Evolutionary conservation across 768 basidiomycete species (phyloP).

Genomic region (Tylopilus sp.): DNA sequence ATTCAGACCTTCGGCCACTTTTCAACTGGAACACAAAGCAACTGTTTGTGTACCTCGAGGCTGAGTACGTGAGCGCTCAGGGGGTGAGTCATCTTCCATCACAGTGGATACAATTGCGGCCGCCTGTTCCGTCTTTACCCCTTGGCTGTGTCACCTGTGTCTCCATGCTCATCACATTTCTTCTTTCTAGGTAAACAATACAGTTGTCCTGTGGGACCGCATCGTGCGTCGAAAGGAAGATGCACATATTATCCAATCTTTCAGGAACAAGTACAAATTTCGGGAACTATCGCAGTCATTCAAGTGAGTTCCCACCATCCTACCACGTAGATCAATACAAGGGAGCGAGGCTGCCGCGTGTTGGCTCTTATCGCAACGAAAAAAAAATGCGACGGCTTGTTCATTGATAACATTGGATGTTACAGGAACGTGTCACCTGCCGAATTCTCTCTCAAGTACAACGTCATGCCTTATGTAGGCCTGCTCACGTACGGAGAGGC

Average conservation of each 20-base stretch:
- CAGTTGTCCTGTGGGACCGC: constrained; percentile 89
- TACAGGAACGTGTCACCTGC: constrained; percentile 65
- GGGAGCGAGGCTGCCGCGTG: background rate
- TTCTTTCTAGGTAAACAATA: constrained; percentile 54
- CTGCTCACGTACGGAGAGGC: constrained; percentile 76
- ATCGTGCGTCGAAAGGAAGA: constrained; percentile 81
- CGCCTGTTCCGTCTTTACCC: constrained; percentile 16
- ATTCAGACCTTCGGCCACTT: constrained; percentile 70
- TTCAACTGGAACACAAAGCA: constrained; percentile 99
- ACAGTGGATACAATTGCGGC: constrained; percentile 3
- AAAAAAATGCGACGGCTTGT: background rate
- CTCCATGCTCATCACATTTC: constrained; percentile 8
- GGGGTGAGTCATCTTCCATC: constrained; percentile 50
- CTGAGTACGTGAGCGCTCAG: constrained; percentile 71
- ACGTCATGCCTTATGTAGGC: constrained; percentile 89
- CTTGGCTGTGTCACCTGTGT: constrained; percentile 15
- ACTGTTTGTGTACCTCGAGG: constrained; percentile 81
- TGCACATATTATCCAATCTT: constrained; percentile 46
- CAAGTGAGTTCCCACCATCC: constrained; percentile 51
- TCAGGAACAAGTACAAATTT: constrained; percentile 83
- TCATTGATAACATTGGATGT: constrained; percentile 18
- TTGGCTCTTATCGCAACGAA: constrained; percentile 11
- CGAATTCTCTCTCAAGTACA: constrained; percentile 77
- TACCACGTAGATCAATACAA: background rate
- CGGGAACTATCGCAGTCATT: constrained; percentile 71